Evolutionary conservation across 2,329 filamentous ascomycete genomes (phyloP).

Genomic region (Colletotrichum simmondsii): DNA sequence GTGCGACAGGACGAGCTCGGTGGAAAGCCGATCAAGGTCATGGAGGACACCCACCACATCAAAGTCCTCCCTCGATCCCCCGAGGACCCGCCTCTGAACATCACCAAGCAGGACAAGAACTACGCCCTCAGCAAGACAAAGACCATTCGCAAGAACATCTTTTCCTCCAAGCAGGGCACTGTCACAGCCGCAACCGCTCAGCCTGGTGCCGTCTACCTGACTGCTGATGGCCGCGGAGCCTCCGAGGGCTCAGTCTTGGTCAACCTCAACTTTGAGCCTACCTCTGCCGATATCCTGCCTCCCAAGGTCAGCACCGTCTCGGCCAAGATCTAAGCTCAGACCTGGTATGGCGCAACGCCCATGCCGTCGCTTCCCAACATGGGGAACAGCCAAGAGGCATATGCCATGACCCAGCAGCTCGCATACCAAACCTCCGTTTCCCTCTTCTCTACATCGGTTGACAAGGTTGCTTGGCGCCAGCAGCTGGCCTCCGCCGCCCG

Average conservation of each 20-base stretch:
- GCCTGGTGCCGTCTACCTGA: conserved; percentile 60
- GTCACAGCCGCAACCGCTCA: conserved; percentile 58
- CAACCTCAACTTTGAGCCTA: conserved; percentile 59
- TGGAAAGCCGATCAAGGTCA: conserved; percentile 43
- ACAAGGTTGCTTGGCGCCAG: conserved; percentile 54
- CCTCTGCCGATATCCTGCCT: conserved; percentile 52
- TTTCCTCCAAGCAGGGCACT: conserved; percentile 62
- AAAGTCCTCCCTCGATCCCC: conserved; percentile 62
- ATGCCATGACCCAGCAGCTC: conserved; percentile 43
- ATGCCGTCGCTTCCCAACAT: conserved; percentile 62
- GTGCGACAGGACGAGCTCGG: conserved; percentile 44
- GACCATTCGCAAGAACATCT: conserved; percentile 62
- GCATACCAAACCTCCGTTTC: conserved; percentile 58
- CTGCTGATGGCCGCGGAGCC: conserved; percentile 58
- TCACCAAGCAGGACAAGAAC: conserved; percentile 58
- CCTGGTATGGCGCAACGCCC: conserved; percentile 61
- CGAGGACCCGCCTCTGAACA: conserved; percentile 63
- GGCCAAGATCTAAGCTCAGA: conserved; percentile 63
- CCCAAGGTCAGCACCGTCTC: conserved; percentile 61
- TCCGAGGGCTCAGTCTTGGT: conserved; percentile 56
- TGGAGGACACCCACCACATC: conserved; percentile 57
- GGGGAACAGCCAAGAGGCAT: conserved; percentile 54
- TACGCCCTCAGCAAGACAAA: conserved; percentile 64
- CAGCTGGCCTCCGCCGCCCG: conserved; percentile 46
- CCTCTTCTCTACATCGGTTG: conserved; percentile 50